These are phyloP conservation scores for Mycotypha africana DNA, from an alignment of 371 early-diverging fungal species.

Conservation along the genomic window DNA sequence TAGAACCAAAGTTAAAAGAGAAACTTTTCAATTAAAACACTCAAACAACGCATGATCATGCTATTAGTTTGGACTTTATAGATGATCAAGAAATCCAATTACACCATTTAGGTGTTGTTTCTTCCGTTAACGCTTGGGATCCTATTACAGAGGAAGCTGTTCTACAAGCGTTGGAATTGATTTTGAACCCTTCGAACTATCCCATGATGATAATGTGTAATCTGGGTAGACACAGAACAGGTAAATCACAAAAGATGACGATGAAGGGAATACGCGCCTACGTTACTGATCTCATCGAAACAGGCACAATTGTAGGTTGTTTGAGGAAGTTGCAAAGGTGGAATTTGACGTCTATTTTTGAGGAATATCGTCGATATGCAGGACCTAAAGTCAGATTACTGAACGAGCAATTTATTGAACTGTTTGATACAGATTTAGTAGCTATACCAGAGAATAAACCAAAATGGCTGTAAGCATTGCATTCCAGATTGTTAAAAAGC, in stretches of 20 bases:
- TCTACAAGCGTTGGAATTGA: constrained; percentile 82
- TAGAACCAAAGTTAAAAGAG: no score
- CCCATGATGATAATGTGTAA: constrained; percentile 98
- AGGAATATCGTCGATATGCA: constrained; percentile 95
- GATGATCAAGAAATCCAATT: constrained; percentile 95
- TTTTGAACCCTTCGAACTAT: constrained; percentile 85
- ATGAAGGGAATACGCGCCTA: no score
- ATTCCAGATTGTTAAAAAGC: no score
- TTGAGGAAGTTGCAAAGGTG: constrained; percentile 94
- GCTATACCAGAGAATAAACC: constrained; percentile 75
- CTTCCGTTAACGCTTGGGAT: constrained; percentile 89
- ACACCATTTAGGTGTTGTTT: constrained; percentile 76
- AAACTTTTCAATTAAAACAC: background rate
- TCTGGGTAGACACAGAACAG: constrained; percentile 93
- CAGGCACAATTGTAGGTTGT: constrained; percentile 95
- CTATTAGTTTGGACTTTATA: constrained; percentile 81
- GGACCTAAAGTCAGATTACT: constrained; percentile 91
- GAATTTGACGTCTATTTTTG: constrained; percentile 96
- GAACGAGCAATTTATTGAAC: constrained; percentile 93
- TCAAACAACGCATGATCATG: no score
- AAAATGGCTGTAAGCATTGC: no score
- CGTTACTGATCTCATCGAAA: background rate
- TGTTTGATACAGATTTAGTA: constrained; percentile 94
- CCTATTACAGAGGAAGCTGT: constrained; percentile 96
- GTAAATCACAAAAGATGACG: constrained; percentile 27